Percentiles rank a stretch among this genome's conserved stretches.
These are phyloP conservation scores for Trichoderma oligosporum DNA, from an alignment of 2,329 filamentous ascomycete species.

Conservation along the genomic window DNA sequence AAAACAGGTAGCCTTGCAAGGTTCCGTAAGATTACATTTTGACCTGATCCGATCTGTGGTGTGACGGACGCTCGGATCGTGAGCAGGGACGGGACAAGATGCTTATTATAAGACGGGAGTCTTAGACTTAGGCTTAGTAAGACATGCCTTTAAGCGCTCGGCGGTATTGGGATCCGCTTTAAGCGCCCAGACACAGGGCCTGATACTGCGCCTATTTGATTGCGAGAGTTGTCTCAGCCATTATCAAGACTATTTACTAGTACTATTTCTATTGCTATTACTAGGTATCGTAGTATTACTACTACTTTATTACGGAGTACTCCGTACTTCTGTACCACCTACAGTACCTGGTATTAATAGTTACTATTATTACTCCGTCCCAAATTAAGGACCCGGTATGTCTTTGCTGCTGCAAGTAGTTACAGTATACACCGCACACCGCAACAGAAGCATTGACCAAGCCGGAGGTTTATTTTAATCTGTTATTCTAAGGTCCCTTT, in stretches of 20 bases:
- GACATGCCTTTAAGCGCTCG: conserved; percentile 7
- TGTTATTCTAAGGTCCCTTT: neutral
- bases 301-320: too few species aligned
- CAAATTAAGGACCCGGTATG: too few species aligned
- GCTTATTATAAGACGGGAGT: neutral
- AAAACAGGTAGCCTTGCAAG: neutral
- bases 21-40: neutral
- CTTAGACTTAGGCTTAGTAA: too few species aligned
- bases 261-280: too few species aligned
- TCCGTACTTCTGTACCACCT: too few species aligned
- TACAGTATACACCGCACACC: too few species aligned
- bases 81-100: conserved; percentile 1
- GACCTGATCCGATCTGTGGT: neutral
- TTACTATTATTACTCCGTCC: too few species aligned
- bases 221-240: neutral
- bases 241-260: neutral
- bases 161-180: conserved; percentile 12
- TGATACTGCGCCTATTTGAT: neutral
- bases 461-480: too few species aligned
- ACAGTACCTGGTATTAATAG: too few species aligned
- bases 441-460: too few species aligned
- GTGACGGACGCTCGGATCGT: conserved; percentile 10
- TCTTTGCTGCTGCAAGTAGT: too few species aligned
- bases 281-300: too few species aligned
- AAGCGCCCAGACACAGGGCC: neutral